Conservation (phyloP, 371 early-diverging fungal species). For the Mucor circinelloides region DNA sequence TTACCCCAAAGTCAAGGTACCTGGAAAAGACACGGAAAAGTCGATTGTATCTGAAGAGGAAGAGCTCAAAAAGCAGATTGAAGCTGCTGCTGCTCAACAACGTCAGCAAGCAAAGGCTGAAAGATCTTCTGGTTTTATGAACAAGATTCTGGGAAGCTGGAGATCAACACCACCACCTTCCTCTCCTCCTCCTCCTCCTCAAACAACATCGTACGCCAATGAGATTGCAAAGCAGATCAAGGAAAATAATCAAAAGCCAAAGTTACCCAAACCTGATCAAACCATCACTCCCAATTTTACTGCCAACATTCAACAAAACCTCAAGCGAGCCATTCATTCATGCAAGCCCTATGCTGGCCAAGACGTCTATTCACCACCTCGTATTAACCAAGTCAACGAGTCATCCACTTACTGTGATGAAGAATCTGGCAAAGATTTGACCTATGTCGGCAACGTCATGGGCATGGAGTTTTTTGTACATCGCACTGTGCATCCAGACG, state of each 20-base stretch:
- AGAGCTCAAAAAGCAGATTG: constrained; percentile 5
- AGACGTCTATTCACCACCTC: constrained; percentile 47
- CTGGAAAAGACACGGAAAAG: not conserved
- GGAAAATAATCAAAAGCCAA: constrained; percentile 23
- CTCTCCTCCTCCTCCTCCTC: constrained; percentile 3
- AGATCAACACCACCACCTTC: not conserved
- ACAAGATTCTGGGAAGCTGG: constrained; percentile 22
- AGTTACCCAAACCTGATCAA: constrained; percentile 37
- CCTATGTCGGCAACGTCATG: constrained; percentile 48
- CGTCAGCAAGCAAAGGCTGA: constrained; percentile 2
- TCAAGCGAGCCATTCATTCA: constrained; percentile 54
- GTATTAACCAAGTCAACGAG: constrained; percentile 45
- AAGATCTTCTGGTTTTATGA: constrained; percentile 19
- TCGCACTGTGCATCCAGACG: constrained; percentile 45
- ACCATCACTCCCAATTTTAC: constrained; percentile 56
- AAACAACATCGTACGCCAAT: not conserved
- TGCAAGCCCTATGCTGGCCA: constrained; percentile 57
- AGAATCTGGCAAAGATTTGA: constrained; percentile 59
- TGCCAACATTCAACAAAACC: constrained; percentile 50
- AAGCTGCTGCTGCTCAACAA: not conserved
- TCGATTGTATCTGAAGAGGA: constrained; percentile 13
- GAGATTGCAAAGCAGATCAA: constrained; percentile 10
- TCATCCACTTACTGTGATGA: constrained; percentile 57
- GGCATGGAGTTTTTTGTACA: constrained; percentile 62
- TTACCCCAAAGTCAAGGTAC: constrained; percentile 51